Base-by-base conservation (phyloP, 1,284 basidiomycete genomes). In the Ustilago lituana region DNA sequence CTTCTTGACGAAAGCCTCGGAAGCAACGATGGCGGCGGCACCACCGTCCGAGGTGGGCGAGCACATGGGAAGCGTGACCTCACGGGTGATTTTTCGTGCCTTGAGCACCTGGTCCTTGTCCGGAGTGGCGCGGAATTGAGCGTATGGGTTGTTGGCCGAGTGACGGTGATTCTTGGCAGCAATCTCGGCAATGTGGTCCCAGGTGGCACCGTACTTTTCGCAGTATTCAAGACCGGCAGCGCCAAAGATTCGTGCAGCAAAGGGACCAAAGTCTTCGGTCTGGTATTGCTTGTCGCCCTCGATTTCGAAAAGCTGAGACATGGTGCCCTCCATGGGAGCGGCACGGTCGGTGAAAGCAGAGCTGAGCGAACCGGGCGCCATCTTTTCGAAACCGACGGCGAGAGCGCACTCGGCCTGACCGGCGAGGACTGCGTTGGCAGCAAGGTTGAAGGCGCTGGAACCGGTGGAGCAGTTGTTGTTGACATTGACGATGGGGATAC, bases 21-120 rank as follows among this genome's bases (percentile, higher is more conserved):
- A 90, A 8, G 87, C 90, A 20, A 94, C 85, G 55, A 94, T 86
- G 23, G 58, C 76, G 22, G 72, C 73, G 9, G 77, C 77, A 56
- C 80, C 83, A 20, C 84, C 84, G 58, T 84, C 83, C 8, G 82
- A 83, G 8, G 92, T 93, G 1, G 92, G 92, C 69, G 89, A 91
- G 78, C 92, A 94, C 91, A 93, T 92, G 79, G 88, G 90, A 77
- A 90, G 89, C 3, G 91, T 93, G 39, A 93, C 83, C 77, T 91
- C 87, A 46, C 88, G 88, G 26, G 86, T 90, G 78, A 92, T 88
- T 82, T 76, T 74, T 31, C 74, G 66, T 29, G 77, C 64, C 51
- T 74, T 72, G 51, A 47, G 33, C 8, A 79, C 68, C 36, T 78
- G 65, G 22, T 67, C 60, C 31, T 56, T 47, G 37, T 50, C 36